phyloP scores from a whole-genome alignment of 352 stramenopile species.

The Phytopythium ostracodes region DNA sequence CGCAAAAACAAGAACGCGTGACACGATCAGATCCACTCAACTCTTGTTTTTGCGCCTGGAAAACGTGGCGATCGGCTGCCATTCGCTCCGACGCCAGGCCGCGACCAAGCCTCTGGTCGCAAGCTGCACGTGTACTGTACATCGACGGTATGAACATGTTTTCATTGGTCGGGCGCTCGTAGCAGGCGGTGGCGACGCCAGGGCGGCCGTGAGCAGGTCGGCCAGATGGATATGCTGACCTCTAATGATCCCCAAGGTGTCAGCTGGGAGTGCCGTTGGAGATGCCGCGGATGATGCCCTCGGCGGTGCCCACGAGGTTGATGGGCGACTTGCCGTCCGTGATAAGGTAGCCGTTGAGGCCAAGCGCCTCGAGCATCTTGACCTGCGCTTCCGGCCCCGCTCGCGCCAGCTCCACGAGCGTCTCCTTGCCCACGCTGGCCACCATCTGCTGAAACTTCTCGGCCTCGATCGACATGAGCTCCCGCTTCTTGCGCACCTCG shows the following conservation, averaged over 20 bases:
- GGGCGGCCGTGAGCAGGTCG: too few species aligned
- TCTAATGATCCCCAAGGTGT: too few species aligned
- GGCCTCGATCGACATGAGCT: conserved; percentile 73
- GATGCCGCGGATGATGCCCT: conserved; percentile 73
- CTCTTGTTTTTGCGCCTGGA: background rate
- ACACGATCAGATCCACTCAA: background rate
- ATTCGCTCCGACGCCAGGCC: too few species aligned
- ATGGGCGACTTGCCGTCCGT: conserved; percentile 81
- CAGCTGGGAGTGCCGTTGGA: conserved; percentile 15
- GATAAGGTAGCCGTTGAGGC: conserved; percentile 80
- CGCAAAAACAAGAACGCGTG: background rate
- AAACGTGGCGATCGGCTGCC: background rate
- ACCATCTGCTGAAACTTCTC: conserved; percentile 86
- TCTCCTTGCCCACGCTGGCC: conserved; percentile 64
- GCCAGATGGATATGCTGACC: too few species aligned
- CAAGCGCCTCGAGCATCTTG: conserved; percentile 71
- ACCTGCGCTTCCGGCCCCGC: conserved; percentile 72
- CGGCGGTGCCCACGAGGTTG: conserved; percentile 69
- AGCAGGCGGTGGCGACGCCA: background rate
- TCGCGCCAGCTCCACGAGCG: conserved; percentile 67
- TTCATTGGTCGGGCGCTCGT: background rate
- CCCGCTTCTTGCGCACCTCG: conserved; percentile 70
- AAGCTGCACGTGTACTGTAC: background rate
- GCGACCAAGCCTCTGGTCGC: too few species aligned
- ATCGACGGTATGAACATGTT: background rate